Base-by-base conservation (phyloP, 495 filamentous ascomycete species). In the Oidiodendron maius region DNA sequence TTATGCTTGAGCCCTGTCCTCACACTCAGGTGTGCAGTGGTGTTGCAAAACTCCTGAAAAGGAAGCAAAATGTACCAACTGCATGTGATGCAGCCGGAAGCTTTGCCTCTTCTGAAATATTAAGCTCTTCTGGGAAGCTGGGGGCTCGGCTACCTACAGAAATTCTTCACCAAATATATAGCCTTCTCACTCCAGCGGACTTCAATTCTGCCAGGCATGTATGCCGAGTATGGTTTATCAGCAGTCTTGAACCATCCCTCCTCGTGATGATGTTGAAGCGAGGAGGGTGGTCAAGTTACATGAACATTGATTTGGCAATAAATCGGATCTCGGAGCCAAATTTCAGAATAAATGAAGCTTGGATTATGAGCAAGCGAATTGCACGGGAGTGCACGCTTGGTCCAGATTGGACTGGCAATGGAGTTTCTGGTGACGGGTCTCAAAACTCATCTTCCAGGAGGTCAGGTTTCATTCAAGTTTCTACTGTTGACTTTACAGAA, bases 181-280 rank as follows among this genome's bases (percentile, higher is more conserved):
- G 46, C 9, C 65, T 75, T 51, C 64, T 86, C 4, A 60, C 64
- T 10, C 82, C 84, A 0, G 47, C 66, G 4, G 81, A 84, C 54
- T 87, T 88, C 57, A 72, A 88, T 55, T 71, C 78, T 52, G 82
- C 83, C 11, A 71, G 84, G 39, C 75, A 78, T 44, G 75, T 76
- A 8, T 88, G 85, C 53, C 75, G 73, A 39, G 67, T 67, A 40
- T 89, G 83, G 85, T 80, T 84, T 70, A 67, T 72, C 12, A 72
- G 74, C 26, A 80, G 82, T 34, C 64, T 88, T n/a, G 65, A 83
- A 21, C 55, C 58, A 30, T 60, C 52, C 0, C 53, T 87, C 6
- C 64, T 87, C 18, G 61, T 68, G 4, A 54, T 40, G 21, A 80
- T 76, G 76, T 60, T 81, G 25, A 76, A 71, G 51, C 64, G 68